These are phyloP conservation scores for Trichosporon faecale DNA, from an alignment of 1,284 basidiomycete species.

Conservation along the genomic window DNA sequence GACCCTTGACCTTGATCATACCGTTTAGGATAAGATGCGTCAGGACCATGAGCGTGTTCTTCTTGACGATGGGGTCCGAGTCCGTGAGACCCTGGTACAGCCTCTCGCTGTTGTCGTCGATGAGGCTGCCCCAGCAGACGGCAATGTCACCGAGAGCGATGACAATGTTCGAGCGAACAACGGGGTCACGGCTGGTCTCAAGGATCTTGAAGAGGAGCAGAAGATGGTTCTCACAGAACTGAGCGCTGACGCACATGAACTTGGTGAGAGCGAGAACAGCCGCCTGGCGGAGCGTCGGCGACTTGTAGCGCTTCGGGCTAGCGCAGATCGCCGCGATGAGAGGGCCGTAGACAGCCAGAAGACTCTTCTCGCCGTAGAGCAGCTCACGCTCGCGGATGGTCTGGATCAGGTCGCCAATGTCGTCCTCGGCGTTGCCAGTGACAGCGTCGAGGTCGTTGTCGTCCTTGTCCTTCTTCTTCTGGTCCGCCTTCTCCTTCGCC, in stretches of 20 bases:
- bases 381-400: slow-evolving; percentile 82
- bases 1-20: slow-evolving; percentile 99
- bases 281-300: slow-evolving; percentile 77
- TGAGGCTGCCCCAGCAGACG: slow-evolving; percentile 90
- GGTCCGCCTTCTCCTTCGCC: slow-evolving; percentile 58
- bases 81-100: slow-evolving; percentile 92
- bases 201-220: slow-evolving; percentile 88
- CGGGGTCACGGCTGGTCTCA: slow-evolving; percentile 81
- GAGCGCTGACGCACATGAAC: slow-evolving; percentile 90
- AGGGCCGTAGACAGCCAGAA: slow-evolving; percentile 81
- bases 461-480: slow-evolving; percentile 59
- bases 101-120: slow-evolving; percentile 95
- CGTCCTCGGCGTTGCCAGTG: slow-evolving; percentile 95
- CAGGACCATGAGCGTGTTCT: slow-evolving; percentile 98
- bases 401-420: slow-evolving; percentile 88
- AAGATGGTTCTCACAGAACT: slow-evolving; percentile 89
- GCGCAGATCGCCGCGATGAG: slow-evolving; percentile 87
- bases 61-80: slow-evolving; percentile 84
- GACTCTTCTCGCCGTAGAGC: slow-evolving; percentile 76
- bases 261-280: slow-evolving; percentile 90
- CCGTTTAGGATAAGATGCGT: slow-evolving; percentile 97
- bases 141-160: slow-evolving; percentile 97
- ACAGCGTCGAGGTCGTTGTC: slow-evolving; percentile 93
- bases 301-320: slow-evolving; percentile 78
- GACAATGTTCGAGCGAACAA: slow-evolving; percentile 90